phyloP scores from a whole-genome alignment of 441 rosid genomes.

The Breynia disticha region DNA sequence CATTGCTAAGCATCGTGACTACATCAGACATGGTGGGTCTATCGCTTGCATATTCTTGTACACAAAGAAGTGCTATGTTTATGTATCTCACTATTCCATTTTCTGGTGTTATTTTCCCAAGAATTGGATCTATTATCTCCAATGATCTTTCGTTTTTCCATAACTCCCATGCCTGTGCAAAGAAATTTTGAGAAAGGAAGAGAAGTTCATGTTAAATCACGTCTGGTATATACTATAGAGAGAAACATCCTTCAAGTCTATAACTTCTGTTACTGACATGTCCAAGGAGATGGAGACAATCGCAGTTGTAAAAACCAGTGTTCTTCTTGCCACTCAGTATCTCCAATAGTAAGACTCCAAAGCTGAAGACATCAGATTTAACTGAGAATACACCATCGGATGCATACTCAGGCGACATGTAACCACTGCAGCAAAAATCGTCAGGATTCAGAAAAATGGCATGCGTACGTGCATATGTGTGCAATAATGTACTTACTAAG shows the following conservation, averaged over 20 bases:
- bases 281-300: not conserved
- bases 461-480: not conserved
- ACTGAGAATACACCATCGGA: not conserved
- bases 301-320: not conserved
- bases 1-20: slow-evolving; percentile 11
- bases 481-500: slow-evolving; percentile 17
- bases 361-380: not conserved
- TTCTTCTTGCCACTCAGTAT: not conserved
- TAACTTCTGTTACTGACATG: not conserved
- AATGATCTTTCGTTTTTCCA: slow-evolving; percentile 7
- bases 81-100: not conserved
- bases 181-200: not conserved
- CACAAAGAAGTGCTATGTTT: slow-evolving; percentile 13
- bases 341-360: not conserved
- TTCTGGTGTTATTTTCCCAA: not conserved
- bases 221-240: not conserved
- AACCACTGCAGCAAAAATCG: not conserved
- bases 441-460: not conserved
- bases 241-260: not conserved
- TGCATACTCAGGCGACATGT: not conserved
- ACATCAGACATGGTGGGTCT: slow-evolving; percentile 17
- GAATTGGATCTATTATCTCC: not conserved
- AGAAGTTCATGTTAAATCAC: not conserved
- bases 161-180: slow-evolving; percentile 10
- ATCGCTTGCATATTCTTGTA: slow-evolving; percentile 11